Evolutionary conservation across 1,284 basidiomycete species (phyloP), one percentile per base, ranked within the genome.

Genomic region (Heterobasidion irregulare): DNA sequence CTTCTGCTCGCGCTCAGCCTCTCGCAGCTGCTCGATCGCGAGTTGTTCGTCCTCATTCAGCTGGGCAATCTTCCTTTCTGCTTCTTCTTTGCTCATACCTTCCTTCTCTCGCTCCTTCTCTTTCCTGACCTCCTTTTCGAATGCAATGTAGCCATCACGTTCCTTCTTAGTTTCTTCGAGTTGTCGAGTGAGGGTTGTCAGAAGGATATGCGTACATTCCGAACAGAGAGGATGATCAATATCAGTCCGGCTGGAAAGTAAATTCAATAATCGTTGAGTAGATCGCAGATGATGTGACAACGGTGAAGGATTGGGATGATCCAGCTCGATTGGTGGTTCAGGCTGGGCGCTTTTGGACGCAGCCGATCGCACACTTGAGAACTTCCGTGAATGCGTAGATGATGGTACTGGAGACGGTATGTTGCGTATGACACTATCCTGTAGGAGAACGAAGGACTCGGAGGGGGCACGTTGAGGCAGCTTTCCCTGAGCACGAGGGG

Each of bases 211-310:
- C 2, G 94, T 93, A 69, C 97, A 99, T 65, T 97, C 94, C 1
- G 88, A 83, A 68, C 97, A 99, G 9, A 99, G 78, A 2, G 97
- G 97, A 69, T 99, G 96, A 68, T 96, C 92, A 53, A 97, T 81
- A 47, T 92, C 88, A 50, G 92, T 90, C 46, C 85, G 77, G 52
- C 83, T 82, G 3, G 90, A 90, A 32, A 95, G 75, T 46, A 94
- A 71, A 63, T 87, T 83, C 66, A 94, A 89, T 36, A 96, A 76
- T 36, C 82, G 82, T 61, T 78, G 75, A 53, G 86, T 84, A 38
- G 86, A 87, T 56, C 84, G 83, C 51, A 90, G 72, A 64, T 88
- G 88, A 66, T 89, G 86, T 36, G 89, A 87, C 57, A 89, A 75
- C n/a, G 87, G 86, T 13, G 88, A 83, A 48, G 86, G 83, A 63